Evolutionary conservation across 1,139 yeast genomes (phyloP), one percentile per base, ranked within the genome.

Genomic region (Debaryomyces sp.): DNA sequence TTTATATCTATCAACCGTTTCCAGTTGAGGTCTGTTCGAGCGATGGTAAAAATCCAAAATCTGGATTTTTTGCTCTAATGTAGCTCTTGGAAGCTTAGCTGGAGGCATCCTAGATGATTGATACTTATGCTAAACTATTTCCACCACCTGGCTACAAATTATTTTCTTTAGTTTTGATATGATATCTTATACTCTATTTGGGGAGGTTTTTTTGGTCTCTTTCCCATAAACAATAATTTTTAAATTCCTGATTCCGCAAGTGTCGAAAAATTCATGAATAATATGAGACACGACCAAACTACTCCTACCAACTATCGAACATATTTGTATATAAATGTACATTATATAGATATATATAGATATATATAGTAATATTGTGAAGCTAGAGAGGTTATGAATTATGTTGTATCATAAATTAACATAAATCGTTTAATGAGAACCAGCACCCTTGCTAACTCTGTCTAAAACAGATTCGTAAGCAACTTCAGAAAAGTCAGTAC

Each of bases 401-500:
- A 21, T 12, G 10, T 1, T 21, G 38, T 36, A 7, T 23, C 35
- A 15, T 17, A 32, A 32, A 15, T 9, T 32, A 32, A 32, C 21
- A 32, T 32, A 27, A 22, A 4, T 27, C n/a, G 35, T 35, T 52
- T 69, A 71, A 61, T 70, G 76, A 52, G 72, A 67, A 50, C 74
- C 73, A 57, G 90, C 87, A 68, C 90, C 94, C 72, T 85, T 86
- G 68, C 92, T 84, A 60, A 91, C 97, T 72, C 78, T 89, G 66
- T 90, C 97, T 71, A 91, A 82, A 51, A 94, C 96, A 57, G 92
- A 80, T 66, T 92, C 98, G 72, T 87, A 90, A 55, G 96, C 88
- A 59, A 94, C 97, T 78, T 94, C 99, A 54, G 96, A 86, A 73
- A 86, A 92, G 72, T 95, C 99, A 51, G 99, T 94, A 67, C 98